These are phyloP conservation scores for Trichophyton benhamiae DNA, from an alignment of 2,329 filamentous ascomycete species.

Conservation along the genomic window DNA sequence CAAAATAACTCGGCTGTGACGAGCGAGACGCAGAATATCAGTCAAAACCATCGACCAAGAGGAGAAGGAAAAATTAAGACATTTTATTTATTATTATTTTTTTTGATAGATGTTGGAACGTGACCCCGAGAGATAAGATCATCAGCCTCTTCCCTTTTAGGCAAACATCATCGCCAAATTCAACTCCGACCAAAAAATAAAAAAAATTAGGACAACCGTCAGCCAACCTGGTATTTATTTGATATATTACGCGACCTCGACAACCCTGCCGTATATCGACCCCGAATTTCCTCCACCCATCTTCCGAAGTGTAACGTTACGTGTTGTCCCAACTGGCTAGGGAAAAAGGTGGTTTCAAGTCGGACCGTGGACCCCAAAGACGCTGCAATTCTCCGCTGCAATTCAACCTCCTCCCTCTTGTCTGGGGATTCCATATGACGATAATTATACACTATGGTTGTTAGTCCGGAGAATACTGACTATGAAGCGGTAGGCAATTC, in stretches of 20 bases:
- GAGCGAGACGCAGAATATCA: background rate
- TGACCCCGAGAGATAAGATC: background rate
- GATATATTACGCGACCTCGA: background rate
- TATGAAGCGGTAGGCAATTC: slow-evolving; percentile 29
- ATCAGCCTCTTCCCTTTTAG: slow-evolving; percentile 1
- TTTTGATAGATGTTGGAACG: background rate
- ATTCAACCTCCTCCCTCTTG: background rate
- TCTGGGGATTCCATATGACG: slow-evolving; percentile 6
- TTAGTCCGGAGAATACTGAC: slow-evolving; percentile 30
- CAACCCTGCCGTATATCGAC: background rate
- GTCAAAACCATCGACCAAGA: background rate
- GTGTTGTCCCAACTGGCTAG: background rate
- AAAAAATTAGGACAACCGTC: background rate
- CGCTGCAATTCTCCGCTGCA: background rate
- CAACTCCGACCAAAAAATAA: background rate
- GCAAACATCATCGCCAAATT: background rate
- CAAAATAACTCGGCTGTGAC: background rate
- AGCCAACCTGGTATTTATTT: background rate
- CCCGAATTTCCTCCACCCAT: background rate
- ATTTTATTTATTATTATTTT: too few species aligned
- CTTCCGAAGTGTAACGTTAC: background rate
- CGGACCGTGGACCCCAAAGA: background rate
- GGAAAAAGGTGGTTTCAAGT: background rate
- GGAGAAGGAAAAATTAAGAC: background rate
- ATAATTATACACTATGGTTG: slow-evolving; percentile 22